Evolutionary conservation across 2,329 filamentous ascomycete species (phyloP).

Genomic region (Sporothrix inflata): DNA sequence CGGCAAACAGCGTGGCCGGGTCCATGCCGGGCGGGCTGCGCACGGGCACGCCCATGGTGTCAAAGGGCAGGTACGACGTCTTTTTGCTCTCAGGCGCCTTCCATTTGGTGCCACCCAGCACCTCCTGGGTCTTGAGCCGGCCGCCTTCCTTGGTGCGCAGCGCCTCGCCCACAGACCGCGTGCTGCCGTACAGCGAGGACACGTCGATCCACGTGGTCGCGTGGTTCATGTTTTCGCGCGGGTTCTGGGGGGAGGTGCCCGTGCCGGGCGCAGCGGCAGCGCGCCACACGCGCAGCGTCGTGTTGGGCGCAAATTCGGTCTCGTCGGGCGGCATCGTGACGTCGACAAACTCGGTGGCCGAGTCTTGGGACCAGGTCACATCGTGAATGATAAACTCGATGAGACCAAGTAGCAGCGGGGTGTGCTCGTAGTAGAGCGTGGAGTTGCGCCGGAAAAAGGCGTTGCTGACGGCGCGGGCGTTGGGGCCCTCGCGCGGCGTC

Average conservation of each 20-base stretch:
- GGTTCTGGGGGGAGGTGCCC: conserved; percentile 31
- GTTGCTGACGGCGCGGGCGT: conserved; percentile 33
- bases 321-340: conserved; percentile 32
- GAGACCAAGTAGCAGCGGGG: conserved; percentile 31
- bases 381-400: conserved; percentile 34
- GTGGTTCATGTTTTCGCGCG: conserved; percentile 32
- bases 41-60: conserved; percentile 29
- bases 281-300: conserved; percentile 28
- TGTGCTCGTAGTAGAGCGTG: conserved; percentile 32
- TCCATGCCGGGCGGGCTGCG: conserved; percentile 28
- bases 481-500: conserved; percentile 30
- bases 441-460: conserved; percentile 32
- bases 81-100: conserved; percentile 10
- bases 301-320: conserved; percentile 28
- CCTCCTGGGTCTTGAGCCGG: conserved; percentile 29
- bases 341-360: conserved; percentile 31
- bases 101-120: conserved; percentile 10
- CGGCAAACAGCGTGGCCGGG: conserved; percentile 29
- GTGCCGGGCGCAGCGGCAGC: conserved; percentile 30
- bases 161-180: conserved; percentile 26
- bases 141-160: conserved; percentile 30
- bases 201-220: conserved; percentile 33
- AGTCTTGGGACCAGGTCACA: conserved; percentile 32
- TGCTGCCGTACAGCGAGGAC: conserved; percentile 33
- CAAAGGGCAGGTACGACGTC: conserved; percentile 29